Evolutionary conservation across 331 rosid genomes (phyloP), one percentile per base, ranked within the genome.

Genomic region (Stylosanthes scabra): DNA sequence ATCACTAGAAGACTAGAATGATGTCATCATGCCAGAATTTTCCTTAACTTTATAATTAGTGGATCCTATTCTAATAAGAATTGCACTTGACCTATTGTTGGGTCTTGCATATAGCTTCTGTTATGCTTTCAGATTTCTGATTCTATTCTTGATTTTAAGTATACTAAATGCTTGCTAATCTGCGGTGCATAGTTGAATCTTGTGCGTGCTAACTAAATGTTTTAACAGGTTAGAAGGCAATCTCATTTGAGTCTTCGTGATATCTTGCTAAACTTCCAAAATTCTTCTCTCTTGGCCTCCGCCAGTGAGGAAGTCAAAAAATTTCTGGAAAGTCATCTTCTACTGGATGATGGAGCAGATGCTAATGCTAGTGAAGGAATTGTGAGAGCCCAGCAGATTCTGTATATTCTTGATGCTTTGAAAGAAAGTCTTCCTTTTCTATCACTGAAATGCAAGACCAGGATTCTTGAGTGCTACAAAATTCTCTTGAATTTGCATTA

Each of bases 141-240:
- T 9, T 31, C 34, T 11, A 12, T 10, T 51, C 16, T 51, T 12
- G 9, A 5, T 4, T 51, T 1, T 49, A 31, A 31, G 37, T 3
- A 31, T 31, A 31, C 37, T 41, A 9, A 13, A 6, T 66, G 40
- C 39, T 29, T 63, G 27, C 61, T 45, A 34, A 58, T 59, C 41
- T 50, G 31, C 63, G 78, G 71, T 70, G 3, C 11, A 8, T 78
- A 27, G 46, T 74, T 63, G 72, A 61, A 57, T 68, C 14, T 15
- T 62, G 28, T 44, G 65, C 37, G 61, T 59, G 81, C 74, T 83
- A 58, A 57, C 41, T 51, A 56, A 39, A 42, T 67, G 13, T 75
- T 46, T 78, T 31, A 52, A 85, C 91, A 95, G 99, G 96, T 87
- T 47, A 86, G 92, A 83, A 86, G 83, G 84, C 93, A 91, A 75